Conservation (phyloP, 148 eudicot species). For the Bassia scoparia region DNA sequence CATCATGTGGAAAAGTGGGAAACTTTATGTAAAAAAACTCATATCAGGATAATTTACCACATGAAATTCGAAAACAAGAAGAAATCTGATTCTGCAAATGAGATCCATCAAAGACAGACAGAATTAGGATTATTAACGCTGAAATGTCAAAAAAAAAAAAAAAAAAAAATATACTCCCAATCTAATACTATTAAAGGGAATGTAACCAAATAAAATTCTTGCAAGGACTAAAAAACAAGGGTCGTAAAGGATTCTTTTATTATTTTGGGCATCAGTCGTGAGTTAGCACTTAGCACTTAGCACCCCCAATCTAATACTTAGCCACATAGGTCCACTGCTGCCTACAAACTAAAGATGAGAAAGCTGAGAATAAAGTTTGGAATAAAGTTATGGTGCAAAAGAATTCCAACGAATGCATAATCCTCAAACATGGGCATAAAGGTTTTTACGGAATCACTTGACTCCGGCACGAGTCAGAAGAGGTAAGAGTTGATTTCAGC, state of each 20-base stretch:
- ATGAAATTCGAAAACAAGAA: conserved; percentile 9
- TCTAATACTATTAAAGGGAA: too few relatives aligned
- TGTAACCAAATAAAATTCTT: too few relatives aligned
- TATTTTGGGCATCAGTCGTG: too few relatives aligned
- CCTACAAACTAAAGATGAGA: neutral
- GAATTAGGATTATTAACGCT: neutral
- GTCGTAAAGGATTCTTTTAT: too few relatives aligned
- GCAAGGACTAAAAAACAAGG: too few relatives aligned
- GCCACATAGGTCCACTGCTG: neutral
- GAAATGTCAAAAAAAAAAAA: too few relatives aligned
- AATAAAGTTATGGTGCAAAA: conserved; percentile 14
- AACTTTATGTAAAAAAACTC: neutral
- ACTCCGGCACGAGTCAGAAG: conserved; percentile 22
- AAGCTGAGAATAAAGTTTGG: conserved; percentile 5
- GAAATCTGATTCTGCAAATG: conserved; percentile 4
- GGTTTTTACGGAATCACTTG: conserved; percentile 12
- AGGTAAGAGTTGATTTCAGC: conserved; percentile 21
- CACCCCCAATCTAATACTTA: neutral
- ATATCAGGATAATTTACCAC: neutral
- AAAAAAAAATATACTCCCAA: too few relatives aligned
- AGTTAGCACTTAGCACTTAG: too few relatives aligned
- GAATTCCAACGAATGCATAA: conserved; percentile 11
- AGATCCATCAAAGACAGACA: neutral
- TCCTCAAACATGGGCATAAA: conserved; percentile 7
- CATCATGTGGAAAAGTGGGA: conserved; percentile 15